Evolutionary conservation across 75 land plant genomes (phyloP), one percentile per base, ranked within the genome.

Genomic region (Picea sitchensis): DNA sequence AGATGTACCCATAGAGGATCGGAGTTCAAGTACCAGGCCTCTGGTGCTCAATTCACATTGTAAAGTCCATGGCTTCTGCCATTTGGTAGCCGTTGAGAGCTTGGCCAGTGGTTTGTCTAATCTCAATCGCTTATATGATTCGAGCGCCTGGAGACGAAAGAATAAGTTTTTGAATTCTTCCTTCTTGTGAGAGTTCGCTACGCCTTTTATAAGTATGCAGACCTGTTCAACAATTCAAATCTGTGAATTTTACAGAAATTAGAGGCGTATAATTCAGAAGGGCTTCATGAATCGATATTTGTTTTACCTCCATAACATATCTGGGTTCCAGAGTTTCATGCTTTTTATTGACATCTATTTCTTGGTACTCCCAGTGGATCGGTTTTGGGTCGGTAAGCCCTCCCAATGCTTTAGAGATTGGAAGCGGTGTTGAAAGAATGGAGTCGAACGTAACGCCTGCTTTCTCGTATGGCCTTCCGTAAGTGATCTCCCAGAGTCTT

Each of bases 381-480:
- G 78, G 59, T 12, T 79, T 77, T 7, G 84, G 87, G 34, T 31
- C 44, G n/a, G 31, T 79, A 34, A 61, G 60, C 15, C 38, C 59
- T 64, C 14, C 82, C 59, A 60, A 44, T 31, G 78, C 64, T 21
- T 75, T 75, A 14, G 76, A 31, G 18, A 56, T 75, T 75, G 76
- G 56, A 75, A 54, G 74, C 44, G 74, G 54, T 44, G 20, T 71
- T 21, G 74, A 71, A n/a, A 18, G 14, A 44, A 71, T 44, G 54
- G 74, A 60, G 21, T 88, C 23, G 79, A 56, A 63, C 63, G 71
- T 78, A 41, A 86, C 83, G 21, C 99, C 99, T 21, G 98, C 95
- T 82, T 84, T 87, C 74, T 91, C 98, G 59, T 95, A 96, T 21
- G 98, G 95, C 64, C 83, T 81, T 51, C 90, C 89, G 71, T 84